Conservation (phyloP, 306 rosid genomes). For the Corylus avellana region DNA sequence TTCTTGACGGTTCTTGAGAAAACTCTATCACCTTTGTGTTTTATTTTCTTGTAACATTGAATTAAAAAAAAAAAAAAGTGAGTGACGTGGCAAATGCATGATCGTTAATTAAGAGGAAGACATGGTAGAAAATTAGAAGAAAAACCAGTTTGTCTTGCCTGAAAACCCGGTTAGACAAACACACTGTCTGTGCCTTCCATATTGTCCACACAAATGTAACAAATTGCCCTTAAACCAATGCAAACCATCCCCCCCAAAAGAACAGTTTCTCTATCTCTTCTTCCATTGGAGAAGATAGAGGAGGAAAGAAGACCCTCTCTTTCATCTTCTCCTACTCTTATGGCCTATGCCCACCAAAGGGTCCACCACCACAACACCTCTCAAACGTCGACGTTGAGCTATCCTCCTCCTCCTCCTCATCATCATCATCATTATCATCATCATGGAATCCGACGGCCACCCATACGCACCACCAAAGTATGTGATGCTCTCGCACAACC, state of each 20-base stretch:
- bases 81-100: too few relatives aligned
- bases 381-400: neutral
- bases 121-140: neutral
- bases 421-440: neutral
- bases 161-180: conserved; percentile 11
- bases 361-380: neutral
- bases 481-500: conserved; percentile 21
- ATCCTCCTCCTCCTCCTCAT: too few relatives aligned
- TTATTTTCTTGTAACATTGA: too few relatives aligned
- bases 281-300: neutral
- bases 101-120: too few relatives aligned
- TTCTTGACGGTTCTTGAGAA: too few relatives aligned
- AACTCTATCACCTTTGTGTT: too few relatives aligned
- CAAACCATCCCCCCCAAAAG: conserved; percentile 20
- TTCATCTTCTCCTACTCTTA: neutral
- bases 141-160: neutral
- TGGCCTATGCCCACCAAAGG: conserved; percentile 12
- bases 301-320: neutral
- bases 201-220: conserved; percentile 43
- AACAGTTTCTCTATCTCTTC: neutral
- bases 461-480: conserved; percentile 15
- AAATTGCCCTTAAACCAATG: conserved; percentile 36
- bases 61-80: too few relatives aligned
- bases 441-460: conserved; percentile 15
- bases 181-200: neutral